A percentile compares a stretch with the other conserved stretches of the same genome.
Conservation (phyloP, 768 basidiomycete species). For the Leccinum fibrillosum region DNA sequence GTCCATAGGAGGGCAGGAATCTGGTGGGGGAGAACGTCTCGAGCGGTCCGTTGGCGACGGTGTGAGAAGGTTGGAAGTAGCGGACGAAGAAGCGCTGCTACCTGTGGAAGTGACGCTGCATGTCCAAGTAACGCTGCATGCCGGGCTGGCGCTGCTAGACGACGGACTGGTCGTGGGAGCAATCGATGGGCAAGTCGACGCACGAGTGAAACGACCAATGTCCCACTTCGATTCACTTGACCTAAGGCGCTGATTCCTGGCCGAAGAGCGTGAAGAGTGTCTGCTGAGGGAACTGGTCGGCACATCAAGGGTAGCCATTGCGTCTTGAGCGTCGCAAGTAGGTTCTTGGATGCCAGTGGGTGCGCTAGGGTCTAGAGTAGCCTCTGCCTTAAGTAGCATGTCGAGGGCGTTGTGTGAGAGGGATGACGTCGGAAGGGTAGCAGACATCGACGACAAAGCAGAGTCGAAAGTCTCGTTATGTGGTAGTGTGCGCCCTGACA, state of each 20-base stretch:
- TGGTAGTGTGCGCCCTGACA: conserved; percentile 18
- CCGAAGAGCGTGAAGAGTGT: conserved; percentile 29
- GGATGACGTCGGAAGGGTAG: conserved; percentile 31
- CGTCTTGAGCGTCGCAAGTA: conserved; percentile 13
- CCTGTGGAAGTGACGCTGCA: conserved; percentile 17
- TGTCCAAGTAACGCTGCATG: conserved; percentile 25
- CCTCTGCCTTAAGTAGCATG: conserved; percentile 31
- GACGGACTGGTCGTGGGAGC: conserved; percentile 20
- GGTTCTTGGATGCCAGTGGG: conserved; percentile 13
- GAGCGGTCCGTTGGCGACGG: conserved; percentile 31
- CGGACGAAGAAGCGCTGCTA: conserved; percentile 12
- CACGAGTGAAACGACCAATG: conserved; percentile 28
- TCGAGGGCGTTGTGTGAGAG: conserved; percentile 30
- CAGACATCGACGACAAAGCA: conserved; percentile 21
- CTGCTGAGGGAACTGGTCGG: conserved; percentile 25
- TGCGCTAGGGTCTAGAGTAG: conserved; percentile 16
- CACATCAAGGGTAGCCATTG: conserved; percentile 27
- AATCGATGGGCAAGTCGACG: conserved; percentile 29
- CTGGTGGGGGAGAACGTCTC: conserved; percentile 31
- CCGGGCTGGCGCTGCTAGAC: conserved; percentile 23
- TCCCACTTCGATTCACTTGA: conserved; percentile 27
- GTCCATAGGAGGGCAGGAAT: conserved; percentile 42
- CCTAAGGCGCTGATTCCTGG: conserved; percentile 25
- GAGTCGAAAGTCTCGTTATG: conserved; percentile 25
- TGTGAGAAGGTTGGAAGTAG: conserved; percentile 14